phyloP scores from a whole-genome alignment of 2,329 filamentous ascomycete genomes.

The Cadophora gregata region DNA sequence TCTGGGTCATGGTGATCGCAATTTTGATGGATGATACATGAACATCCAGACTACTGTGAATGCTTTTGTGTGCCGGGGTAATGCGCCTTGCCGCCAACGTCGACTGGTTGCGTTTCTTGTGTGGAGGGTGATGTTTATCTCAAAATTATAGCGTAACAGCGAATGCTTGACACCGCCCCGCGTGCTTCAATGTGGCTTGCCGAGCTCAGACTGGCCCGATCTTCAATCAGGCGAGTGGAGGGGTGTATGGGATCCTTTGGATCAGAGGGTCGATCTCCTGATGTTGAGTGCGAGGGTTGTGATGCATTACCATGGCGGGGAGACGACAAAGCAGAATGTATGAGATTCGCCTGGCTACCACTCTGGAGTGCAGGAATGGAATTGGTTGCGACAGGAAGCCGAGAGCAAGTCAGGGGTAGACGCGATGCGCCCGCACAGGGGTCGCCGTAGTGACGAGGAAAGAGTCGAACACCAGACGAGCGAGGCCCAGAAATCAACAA shows the following conservation, averaged over 20 bases:
- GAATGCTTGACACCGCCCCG: conserved; percentile 16
- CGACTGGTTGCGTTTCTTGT: not conserved
- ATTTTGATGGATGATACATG: conserved; percentile 36
- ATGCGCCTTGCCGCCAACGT: conserved; percentile 33
- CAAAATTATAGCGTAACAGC: conserved; percentile 11
- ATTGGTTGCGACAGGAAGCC: conserved; percentile 20
- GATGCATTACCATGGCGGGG: conserved; percentile 32
- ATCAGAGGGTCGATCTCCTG: conserved; percentile 12
- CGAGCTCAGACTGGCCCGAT: not conserved
- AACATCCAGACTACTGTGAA: conserved; percentile 28
- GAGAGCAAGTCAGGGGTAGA: not conserved
- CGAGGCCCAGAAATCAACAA: not conserved
- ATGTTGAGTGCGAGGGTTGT: conserved; percentile 14
- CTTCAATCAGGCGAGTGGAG: conserved; percentile 4
- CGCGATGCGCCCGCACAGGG: conserved; percentile 19
- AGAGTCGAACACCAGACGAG: no score
- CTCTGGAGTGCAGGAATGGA: not conserved
- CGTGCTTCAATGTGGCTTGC: conserved; percentile 3
- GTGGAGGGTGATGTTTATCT: conserved; percentile 10
- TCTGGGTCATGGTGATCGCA: conserved; percentile 67
- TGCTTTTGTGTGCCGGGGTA: conserved; percentile 30
- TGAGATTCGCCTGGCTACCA: not conserved
- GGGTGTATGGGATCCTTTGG: conserved; percentile 10
- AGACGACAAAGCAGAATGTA: not conserved
- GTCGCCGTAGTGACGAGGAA: conserved; percentile 35